Evolutionary conservation across 1,139 yeast genomes (phyloP).

Genomic region (Sugiyamaella japonica): DNA sequence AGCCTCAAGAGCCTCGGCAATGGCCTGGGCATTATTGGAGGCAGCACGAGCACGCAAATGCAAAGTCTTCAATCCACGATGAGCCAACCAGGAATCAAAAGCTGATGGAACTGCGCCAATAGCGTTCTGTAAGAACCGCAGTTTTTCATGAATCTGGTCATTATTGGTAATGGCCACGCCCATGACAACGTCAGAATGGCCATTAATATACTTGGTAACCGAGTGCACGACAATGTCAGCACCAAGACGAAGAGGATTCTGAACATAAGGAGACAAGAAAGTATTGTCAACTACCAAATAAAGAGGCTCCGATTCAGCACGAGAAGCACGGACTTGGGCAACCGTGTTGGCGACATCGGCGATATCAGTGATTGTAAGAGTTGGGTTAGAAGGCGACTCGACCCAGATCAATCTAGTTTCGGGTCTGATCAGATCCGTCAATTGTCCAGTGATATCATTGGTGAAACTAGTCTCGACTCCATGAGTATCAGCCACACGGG

Average conservation of each 20-base stretch:
- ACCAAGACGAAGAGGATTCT: constrained; percentile 79
- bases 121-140: constrained; percentile 82
- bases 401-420: constrained; percentile 81
- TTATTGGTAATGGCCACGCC: constrained; percentile 77
- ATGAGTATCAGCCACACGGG: constrained; percentile 79
- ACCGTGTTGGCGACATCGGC: constrained; percentile 56
- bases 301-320: constrained; percentile 47
- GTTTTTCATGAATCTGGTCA: constrained; percentile 59
- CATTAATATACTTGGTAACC: constrained; percentile 87
- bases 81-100: constrained; percentile 90
- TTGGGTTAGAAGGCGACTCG: constrained; percentile 89
- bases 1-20: constrained; percentile 63
- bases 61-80: constrained; percentile 86
- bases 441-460: constrained; percentile 60
- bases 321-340: constrained; percentile 46
- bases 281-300: constrained; percentile 87
- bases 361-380: constrained; percentile 74
- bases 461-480: constrained; percentile 74
- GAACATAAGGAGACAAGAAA: constrained; percentile 87
- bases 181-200: constrained; percentile 89
- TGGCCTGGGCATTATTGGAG: constrained; percentile 61
- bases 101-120: constrained; percentile 89
- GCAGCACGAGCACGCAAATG: constrained; percentile 79
- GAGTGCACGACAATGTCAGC: constrained; percentile 89
- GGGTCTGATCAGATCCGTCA: constrained; percentile 55